phyloP scores from a whole-genome alignment of 1,284 basidiomycete genomes.

The Thelephora terrestris region DNA sequence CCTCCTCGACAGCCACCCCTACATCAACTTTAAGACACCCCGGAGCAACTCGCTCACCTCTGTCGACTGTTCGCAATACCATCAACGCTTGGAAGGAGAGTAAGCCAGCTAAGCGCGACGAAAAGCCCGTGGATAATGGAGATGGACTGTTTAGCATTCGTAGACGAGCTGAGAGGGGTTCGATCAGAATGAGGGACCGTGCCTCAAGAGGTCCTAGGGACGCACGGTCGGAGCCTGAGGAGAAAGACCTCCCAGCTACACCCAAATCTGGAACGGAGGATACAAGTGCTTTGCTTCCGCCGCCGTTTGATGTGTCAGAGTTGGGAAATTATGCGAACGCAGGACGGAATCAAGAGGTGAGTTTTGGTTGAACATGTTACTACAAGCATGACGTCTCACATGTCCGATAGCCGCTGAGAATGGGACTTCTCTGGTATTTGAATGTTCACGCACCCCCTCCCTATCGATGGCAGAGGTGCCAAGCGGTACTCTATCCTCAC shows the following conservation, averaged over 20 bases:
- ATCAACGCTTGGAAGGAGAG: constrained; percentile 73
- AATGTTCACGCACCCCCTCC: constrained; percentile 76
- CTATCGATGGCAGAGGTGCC: constrained; percentile 77
- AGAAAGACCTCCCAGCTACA: constrained; percentile 11
- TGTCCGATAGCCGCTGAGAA: constrained; percentile 56
- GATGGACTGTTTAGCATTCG: constrained; percentile 57
- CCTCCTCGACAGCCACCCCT: constrained; percentile 16
- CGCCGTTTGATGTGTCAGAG: constrained; percentile 9
- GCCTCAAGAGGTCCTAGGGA: constrained; percentile 10
- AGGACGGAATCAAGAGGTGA: constrained; percentile 9
- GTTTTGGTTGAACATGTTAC: not conserved
- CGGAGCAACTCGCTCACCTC: constrained; percentile 47
- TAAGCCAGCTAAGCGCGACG: constrained; percentile 32
- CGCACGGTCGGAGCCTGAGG: not conserved
- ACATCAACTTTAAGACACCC: not conserved
- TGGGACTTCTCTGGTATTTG: constrained; percentile 80
- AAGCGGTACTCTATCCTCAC: constrained; percentile 72
- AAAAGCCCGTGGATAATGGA: constrained; percentile 18
- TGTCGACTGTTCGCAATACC: constrained; percentile 66
- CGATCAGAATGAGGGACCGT: constrained; percentile 27
- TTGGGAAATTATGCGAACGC: constrained; percentile 37
- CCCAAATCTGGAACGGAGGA: constrained; percentile 21
- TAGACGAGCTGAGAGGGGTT: constrained; percentile 42
- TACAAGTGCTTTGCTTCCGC: constrained; percentile 19
- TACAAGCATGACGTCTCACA: not conserved